Conservation (phyloP, 495 filamentous ascomycete genomes). For the Penicillium canescens region DNA sequence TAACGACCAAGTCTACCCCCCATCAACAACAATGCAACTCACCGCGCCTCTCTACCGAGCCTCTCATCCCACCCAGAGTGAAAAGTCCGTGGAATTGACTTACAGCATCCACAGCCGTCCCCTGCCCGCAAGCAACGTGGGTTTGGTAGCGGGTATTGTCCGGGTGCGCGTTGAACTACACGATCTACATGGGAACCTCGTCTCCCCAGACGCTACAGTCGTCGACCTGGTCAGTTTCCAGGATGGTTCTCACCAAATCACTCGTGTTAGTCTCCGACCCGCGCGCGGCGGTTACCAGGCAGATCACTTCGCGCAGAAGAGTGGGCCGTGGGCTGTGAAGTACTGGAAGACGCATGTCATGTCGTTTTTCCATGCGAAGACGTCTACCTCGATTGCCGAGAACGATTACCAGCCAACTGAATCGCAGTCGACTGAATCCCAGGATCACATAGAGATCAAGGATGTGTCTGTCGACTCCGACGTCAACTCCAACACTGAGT, state of each 20-base stretch:
- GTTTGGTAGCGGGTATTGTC: slow-evolving; percentile 19
- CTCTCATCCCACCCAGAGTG: too few species aligned
- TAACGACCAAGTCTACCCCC: too few species aligned
- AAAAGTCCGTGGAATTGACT: slow-evolving; percentile 21
- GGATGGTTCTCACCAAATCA: slow-evolving; percentile 21
- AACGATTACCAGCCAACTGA: too few species aligned
- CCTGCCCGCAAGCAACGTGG: slow-evolving; percentile 19
- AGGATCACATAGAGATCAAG: too few species aligned
- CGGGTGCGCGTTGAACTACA: slow-evolving; percentile 27
- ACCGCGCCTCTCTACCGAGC: too few species aligned
- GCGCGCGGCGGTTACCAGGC: slow-evolving; percentile 1
- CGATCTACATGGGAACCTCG: slow-evolving; percentile 21
- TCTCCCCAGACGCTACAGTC: slow-evolving; percentile 18
- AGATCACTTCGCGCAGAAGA: slow-evolving; percentile 4
- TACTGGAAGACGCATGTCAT: slow-evolving; percentile 27
- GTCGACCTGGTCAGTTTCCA: slow-evolving; percentile 19
- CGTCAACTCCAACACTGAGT: slow-evolving; percentile 1
- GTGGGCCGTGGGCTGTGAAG: slow-evolving; percentile 21
- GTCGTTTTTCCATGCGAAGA: slow-evolving; percentile 10
- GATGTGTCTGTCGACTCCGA: neutral
- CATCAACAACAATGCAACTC: too few species aligned
- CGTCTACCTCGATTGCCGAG: neutral
- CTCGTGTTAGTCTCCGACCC: slow-evolving; percentile 22
- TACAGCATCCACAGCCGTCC: slow-evolving; percentile 31
- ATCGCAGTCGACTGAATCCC: too few species aligned